A percentile compares a stretch with the other conserved stretches of the same genome.
Evolutionary conservation across 2,329 filamentous ascomycete species (phyloP).

Genomic region (Cladosporium halotolerans): DNA sequence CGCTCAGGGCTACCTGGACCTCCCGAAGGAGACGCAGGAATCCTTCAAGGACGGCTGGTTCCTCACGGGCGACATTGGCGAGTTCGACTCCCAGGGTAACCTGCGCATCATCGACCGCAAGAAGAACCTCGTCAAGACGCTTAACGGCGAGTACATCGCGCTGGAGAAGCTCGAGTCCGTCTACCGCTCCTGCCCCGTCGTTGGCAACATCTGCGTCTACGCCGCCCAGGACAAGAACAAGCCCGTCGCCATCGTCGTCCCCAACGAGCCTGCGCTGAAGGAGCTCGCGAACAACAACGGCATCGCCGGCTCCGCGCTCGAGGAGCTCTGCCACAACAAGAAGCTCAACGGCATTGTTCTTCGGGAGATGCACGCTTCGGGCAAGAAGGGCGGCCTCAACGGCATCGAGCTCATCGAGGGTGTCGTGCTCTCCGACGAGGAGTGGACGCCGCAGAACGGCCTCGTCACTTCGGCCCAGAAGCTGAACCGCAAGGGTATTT

Average conservation of each 20-base stretch:
- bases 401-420: slow-evolving; percentile 70
- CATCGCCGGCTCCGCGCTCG: slow-evolving; percentile 55
- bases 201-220: slow-evolving; percentile 82
- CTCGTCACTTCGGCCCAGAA: slow-evolving; percentile 49
- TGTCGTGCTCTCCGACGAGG: slow-evolving; percentile 73
- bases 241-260: slow-evolving; percentile 75
- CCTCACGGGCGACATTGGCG: slow-evolving; percentile 91
- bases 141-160: slow-evolving; percentile 93
- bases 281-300: slow-evolving; percentile 51
- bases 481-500: slow-evolving; percentile 45
- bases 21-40: slow-evolving; percentile 75
- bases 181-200: slow-evolving; percentile 72
- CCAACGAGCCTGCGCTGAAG: slow-evolving; percentile 51
- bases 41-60: slow-evolving; percentile 83
- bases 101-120: slow-evolving; percentile 87
- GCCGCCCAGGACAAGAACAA: slow-evolving; percentile 68
- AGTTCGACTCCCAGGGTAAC: slow-evolving; percentile 75
- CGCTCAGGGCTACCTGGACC: slow-evolving; percentile 72
- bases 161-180: slow-evolving; percentile 90
- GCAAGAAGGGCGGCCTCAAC: slow-evolving; percentile 59
- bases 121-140: slow-evolving; percentile 97
- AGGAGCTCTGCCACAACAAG: slow-evolving; percentile 61
- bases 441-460: slow-evolving; percentile 74
- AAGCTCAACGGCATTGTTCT: slow-evolving; percentile 60
- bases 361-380: slow-evolving; percentile 63